phyloP scores from a whole-genome alignment of 169 alveolate species.

The Toxoplasma gondii region DNA sequence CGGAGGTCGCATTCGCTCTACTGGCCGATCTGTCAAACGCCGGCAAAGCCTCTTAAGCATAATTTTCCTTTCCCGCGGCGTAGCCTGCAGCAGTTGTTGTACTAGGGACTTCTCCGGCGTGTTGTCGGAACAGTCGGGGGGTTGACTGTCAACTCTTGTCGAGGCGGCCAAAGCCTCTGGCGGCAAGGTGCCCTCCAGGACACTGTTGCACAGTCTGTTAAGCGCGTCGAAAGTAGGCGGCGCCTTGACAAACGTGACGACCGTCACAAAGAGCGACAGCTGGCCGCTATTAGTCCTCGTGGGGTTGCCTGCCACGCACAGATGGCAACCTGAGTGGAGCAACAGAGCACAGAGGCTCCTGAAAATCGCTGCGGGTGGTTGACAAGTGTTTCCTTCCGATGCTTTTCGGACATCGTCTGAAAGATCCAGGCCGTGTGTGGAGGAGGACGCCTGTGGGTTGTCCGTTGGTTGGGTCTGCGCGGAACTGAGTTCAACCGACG shows the following conservation, averaged over 20 bases:
- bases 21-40: not conserved
- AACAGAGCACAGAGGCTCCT: not conserved
- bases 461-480: not conserved
- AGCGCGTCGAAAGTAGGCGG: constrained; percentile 24
- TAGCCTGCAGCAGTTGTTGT: not conserved
- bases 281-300: not conserved
- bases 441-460: not conserved
- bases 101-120: not conserved
- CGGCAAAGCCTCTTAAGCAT: constrained; percentile 19
- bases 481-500: not conserved
- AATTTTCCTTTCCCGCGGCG: not conserved
- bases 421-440: not conserved
- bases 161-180: not conserved
- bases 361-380: not conserved
- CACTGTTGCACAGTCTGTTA: not conserved
- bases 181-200: not conserved
- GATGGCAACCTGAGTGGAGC: not conserved
- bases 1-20: constrained; percentile 31
- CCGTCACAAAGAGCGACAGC: not conserved
- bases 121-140: not conserved
- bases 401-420: not conserved
- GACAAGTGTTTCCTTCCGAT: not conserved
- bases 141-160: not conserved
- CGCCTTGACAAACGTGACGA: not conserved
- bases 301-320: constrained; percentile 7